phyloP scores from a whole-genome alignment of 2,329 filamentous ascomycete genomes.

The Fonsecaea pedrosoi region DNA sequence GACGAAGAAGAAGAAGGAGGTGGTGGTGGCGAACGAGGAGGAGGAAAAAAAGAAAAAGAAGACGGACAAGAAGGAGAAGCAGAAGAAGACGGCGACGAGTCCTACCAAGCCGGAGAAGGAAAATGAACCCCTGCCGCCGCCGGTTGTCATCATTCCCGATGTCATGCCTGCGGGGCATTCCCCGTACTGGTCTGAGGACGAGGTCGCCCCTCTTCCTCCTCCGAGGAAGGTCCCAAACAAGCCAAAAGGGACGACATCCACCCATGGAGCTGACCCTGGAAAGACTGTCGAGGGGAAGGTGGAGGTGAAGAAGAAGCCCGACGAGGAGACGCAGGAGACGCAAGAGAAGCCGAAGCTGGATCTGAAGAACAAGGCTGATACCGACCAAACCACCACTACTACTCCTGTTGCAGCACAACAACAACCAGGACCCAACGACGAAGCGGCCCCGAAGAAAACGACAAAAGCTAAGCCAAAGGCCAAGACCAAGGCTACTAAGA shows the following conservation, averaged over 20 bases:
- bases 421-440: conserved; percentile 7
- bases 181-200: no score
- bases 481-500: not conserved
- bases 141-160: no score
- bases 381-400: not conserved
- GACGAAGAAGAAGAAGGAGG: no score
- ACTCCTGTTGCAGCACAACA: not conserved
- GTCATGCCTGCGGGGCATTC: no score
- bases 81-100: not conserved
- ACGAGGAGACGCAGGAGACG: not conserved
- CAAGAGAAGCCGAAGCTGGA: not conserved
- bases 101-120: not conserved
- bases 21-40: no score
- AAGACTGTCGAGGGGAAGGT: not conserved
- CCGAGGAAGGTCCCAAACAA: not conserved
- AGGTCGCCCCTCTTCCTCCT: no score
- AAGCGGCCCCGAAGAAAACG: not conserved
- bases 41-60: not conserved
- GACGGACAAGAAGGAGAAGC: conserved; percentile 2
- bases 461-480: not conserved
- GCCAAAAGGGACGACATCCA: not conserved
- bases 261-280: no score
- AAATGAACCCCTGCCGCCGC: not conserved
- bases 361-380: not conserved
- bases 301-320: not conserved